Evolutionary conservation across 805 yeast species (phyloP).

Genomic region (Clavispora carvajalis): DNA sequence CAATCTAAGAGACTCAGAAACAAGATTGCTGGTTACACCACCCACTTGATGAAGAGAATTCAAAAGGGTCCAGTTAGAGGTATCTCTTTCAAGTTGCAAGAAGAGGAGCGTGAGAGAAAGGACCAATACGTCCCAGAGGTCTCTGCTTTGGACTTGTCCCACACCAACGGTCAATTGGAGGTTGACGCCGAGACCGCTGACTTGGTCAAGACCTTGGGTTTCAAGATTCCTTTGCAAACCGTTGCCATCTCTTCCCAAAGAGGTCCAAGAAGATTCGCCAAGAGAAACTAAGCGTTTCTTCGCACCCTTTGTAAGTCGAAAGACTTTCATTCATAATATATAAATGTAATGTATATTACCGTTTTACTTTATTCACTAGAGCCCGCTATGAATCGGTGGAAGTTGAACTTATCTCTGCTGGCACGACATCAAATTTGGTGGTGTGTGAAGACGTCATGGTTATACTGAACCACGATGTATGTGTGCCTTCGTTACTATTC

Average conservation of each 20-base stretch:
- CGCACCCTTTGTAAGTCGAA: neutral
- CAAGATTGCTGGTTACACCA: slow-evolving; percentile 99
- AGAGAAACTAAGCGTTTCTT: slow-evolving; percentile 59
- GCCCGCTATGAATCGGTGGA: too few species aligned
- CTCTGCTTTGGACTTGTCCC: slow-evolving; percentile 97
- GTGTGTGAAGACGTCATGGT: too few species aligned
- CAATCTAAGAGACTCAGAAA: slow-evolving; percentile 99
- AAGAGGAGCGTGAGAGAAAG: slow-evolving; percentile 99
- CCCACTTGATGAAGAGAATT: slow-evolving; percentile 99
- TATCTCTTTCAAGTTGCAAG: slow-evolving; percentile 99
- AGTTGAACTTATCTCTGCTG: too few species aligned
- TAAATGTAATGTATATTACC: slow-evolving; percentile 18
- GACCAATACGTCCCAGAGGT: slow-evolving; percentile 99
- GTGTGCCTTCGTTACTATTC: too few species aligned
- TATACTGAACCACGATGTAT: too few species aligned
- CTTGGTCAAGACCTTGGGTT: slow-evolving; percentile 90
- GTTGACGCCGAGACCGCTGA: slow-evolving; percentile 96
- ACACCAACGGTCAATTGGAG: slow-evolving; percentile 93
- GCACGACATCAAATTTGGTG: too few species aligned
- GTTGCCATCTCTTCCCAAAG: slow-evolving; percentile 86
- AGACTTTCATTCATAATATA: slow-evolving; percentile 4
- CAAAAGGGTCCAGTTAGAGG: slow-evolving; percentile 99
- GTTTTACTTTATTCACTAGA: too few species aligned
- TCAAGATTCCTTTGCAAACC: slow-evolving; percentile 78
- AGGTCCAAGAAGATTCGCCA: slow-evolving; percentile 86